Base-by-base conservation (phyloP, 2,329 filamentous ascomycete species). In the Polytolypa hystricis region DNA sequence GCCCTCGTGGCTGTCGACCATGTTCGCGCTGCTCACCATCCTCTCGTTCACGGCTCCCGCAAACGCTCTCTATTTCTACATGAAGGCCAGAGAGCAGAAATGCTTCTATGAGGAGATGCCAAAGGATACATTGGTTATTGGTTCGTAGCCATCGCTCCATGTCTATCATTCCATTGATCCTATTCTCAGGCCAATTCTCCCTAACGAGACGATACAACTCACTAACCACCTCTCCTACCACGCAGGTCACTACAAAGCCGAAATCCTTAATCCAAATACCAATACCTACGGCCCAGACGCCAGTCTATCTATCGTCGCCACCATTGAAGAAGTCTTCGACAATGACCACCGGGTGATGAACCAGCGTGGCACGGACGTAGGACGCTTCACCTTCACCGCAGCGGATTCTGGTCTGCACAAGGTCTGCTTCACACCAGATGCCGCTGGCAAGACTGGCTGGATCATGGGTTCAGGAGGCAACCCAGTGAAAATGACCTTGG, bases 61-160 rank as follows among this genome's bases (percentile, higher is more conserved):
- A 44, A 81, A 86, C 57, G 86, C 87, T 39, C 74, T 98, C 41
- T 89, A 93, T 77, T 93, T 98, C 72, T 96, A 83, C 70, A 79
- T 96, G 61, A 86, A 96, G 59, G 84, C 82, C 53, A 73, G 74
- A 33, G 68, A 75, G 47, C 81, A 84, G 49, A 95, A 93, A 67
- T 98, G 91, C 67, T 98, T 98, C 77, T 93, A 83, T 66, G 91
- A 98, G 68, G 89, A 96, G 64, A 74, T 98, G 41, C 87, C 91
- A 47, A 95, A 96, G 70, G 89, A 94, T 62, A 96, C 91, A 10
- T 69, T 98, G 40, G 89, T 98, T 38, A 87, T 95, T 41, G 91
- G 77, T 80, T 27, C 38, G 36, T 18, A n/a, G 21, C n/a, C 7
- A n/a, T n/a, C n/a, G n/a, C n/a, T 5, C 36, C 17, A 12, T 11